These are phyloP conservation scores for Hibiscus trionum DNA, from an alignment of 345 rosid species.

Conservation along the genomic window DNA sequence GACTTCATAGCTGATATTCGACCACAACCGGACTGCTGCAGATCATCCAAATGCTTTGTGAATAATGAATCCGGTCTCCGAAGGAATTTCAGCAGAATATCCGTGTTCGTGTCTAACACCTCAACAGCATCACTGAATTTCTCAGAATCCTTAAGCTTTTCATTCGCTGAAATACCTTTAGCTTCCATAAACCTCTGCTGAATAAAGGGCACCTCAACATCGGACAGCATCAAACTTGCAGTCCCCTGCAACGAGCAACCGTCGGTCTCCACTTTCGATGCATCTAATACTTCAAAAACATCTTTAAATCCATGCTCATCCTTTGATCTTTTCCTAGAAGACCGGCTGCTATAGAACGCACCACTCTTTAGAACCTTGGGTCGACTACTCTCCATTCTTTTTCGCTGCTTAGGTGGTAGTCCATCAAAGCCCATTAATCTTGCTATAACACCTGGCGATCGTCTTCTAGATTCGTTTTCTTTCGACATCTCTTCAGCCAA, in stretches of 20 bases:
- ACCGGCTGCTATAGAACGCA: conserved; percentile 34
- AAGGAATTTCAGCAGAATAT: conserved; percentile 67
- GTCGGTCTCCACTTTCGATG: conserved; percentile 37
- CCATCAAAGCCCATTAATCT: conserved; percentile 95
- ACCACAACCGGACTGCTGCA: conserved; percentile 42
- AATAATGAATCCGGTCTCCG: conserved; percentile 85
- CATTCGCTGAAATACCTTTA: conserved; percentile 66
- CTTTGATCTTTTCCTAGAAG: conserved; percentile 60
- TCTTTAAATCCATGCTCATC: conserved; percentile 87
- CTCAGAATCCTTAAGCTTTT: conserved; percentile 61
- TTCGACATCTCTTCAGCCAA: conserved; percentile 77
- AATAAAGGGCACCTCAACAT: conserved; percentile 71
- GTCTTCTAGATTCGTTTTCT: conserved; percentile 60
- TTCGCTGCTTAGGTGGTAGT: conserved; percentile 52
- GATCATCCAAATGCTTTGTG: conserved; percentile 71
- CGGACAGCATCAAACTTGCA: conserved; percentile 32
- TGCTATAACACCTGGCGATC: conserved; percentile 78
- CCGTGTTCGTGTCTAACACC: conserved; percentile 73
- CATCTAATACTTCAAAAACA: conserved; percentile 85
- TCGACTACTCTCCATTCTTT: conserved; percentile 30
- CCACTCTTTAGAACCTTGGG: conserved; percentile 33
- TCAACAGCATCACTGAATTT: conserved; percentile 73
- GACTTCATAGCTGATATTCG: conserved; percentile 32
- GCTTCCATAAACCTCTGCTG: conserved; percentile 68
- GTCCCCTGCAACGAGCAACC: conserved; percentile 25